phyloP scores from a whole-genome alignment of 1,284 basidiomycete genomes.

The Hortiboletus rubellus region DNA sequence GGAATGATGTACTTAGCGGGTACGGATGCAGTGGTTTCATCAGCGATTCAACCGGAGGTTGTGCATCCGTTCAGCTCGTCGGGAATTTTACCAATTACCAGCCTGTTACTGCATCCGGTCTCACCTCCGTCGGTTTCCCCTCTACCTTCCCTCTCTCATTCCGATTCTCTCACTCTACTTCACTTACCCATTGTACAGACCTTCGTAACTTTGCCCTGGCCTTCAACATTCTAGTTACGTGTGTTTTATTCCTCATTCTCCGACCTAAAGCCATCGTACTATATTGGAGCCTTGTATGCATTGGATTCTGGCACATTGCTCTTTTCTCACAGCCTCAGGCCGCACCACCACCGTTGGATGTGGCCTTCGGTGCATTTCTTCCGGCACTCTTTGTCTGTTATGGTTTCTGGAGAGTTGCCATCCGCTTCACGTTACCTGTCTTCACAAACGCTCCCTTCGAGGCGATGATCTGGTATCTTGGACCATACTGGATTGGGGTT shows the following conservation, averaged over 20 bases:
- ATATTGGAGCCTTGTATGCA: conserved; percentile 78
- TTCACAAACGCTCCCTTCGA: conserved; percentile 74
- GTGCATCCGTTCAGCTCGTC: conserved; percentile 66
- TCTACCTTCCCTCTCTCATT: conserved; percentile 70
- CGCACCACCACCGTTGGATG: conserved; percentile 66
- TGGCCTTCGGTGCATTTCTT: conserved; percentile 75
- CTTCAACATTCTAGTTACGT: conserved; percentile 69
- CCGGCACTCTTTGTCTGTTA: conserved; percentile 80
- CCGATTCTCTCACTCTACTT: conserved; percentile 46
- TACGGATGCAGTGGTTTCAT: conserved; percentile 59
- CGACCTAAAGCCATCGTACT: conserved; percentile 70
- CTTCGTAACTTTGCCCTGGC: conserved; percentile 66
- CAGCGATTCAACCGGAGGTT: conserved; percentile 69
- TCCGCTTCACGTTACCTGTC: conserved; percentile 73
- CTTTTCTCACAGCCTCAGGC: conserved; percentile 77
- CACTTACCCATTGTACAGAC: conserved; percentile 68
- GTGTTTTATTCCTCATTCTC: conserved; percentile 68
- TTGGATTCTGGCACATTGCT: conserved; percentile 86
- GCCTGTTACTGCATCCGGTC: conserved; percentile 59
- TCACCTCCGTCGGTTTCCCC: conserved; percentile 73
- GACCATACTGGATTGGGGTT: conserved; percentile 80
- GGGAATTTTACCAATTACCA: conserved; percentile 74
- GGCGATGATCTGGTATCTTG: conserved; percentile 71
- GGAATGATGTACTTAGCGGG: conserved; percentile 2
- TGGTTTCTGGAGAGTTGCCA: conserved; percentile 75